Conservation (phyloP, 1,284 basidiomycete genomes). For the Pterulicium gracile region DNA sequence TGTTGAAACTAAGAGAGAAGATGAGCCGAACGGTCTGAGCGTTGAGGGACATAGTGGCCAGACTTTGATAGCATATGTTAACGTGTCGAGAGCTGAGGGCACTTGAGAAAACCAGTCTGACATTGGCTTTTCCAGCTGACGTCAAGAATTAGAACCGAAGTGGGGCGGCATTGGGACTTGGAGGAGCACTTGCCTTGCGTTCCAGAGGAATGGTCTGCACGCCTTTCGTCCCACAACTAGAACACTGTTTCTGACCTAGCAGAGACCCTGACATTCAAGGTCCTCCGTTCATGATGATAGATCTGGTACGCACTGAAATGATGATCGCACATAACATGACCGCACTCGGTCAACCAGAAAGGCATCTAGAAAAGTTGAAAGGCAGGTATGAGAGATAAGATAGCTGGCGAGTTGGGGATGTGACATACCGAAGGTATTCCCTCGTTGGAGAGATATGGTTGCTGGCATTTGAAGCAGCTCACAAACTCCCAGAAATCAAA, state of each 20-base stretch:
- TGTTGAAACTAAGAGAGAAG: constrained; percentile 52
- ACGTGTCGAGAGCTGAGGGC: constrained; percentile 45
- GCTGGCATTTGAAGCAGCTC: constrained; percentile 53
- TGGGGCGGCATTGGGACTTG: neutral
- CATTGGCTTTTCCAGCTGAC: constrained; percentile 67
- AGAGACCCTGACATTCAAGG: neutral
- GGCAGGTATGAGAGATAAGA: constrained; percentile 9
- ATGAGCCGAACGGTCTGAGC: constrained; percentile 6
- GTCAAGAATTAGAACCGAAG: constrained; percentile 5
- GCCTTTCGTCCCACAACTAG: constrained; percentile 47
- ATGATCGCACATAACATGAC: constrained; percentile 70
- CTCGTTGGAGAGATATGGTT: constrained; percentile 30
- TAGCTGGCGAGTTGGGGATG: too few species aligned
- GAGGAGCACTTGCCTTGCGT: constrained; percentile 40
- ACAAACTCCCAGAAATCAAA: constrained; percentile 76
- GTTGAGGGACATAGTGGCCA: constrained; percentile 9
- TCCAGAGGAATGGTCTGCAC: constrained; percentile 65
- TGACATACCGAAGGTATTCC: neutral
- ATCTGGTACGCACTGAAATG: constrained; percentile 55
- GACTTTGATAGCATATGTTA: constrained; percentile 59
- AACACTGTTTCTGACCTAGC: constrained; percentile 65
- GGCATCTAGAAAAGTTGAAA: constrained; percentile 46
- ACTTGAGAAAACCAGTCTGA: constrained; percentile 65
- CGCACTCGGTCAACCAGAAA: constrained; percentile 79
- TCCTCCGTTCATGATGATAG: neutral